Evolutionary conservation across 23 red algal species (phyloP), one percentile per base, ranked within the genome.

Genomic region (Gracilaria domingensis): DNA sequence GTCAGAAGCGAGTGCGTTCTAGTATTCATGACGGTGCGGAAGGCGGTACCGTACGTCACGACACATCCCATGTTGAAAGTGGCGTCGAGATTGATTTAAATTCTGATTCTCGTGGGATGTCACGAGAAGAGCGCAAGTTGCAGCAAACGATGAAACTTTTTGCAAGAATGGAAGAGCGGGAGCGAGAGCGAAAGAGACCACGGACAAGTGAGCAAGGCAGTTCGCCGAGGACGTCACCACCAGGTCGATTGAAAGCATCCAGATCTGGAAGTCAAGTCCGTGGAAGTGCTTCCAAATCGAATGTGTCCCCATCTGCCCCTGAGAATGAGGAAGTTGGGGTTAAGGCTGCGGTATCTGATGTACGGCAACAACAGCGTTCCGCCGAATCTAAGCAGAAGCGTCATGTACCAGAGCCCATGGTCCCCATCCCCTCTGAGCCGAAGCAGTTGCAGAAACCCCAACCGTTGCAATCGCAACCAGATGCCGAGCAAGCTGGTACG

Each of bases 71-170:
- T 56, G 11, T 44, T 38, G 58, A 82, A n/a, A 36, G 23, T 64
- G 33, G 16, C 24, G 53, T 65, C 11, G 58, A 82, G 35, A 56
- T 40, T 82, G 79, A 82, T 20, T 29, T 62, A 0, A 28, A 62
- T 44, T 64, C 53, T 62, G 79, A 82, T 24, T 59, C 79, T 56
- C 81, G 66, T 23, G 86, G 75, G 13, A 76, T 98, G 62, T 93
- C 85, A 53, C 89, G 96, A 17, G 96, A 98, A 66, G 96, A 98
- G 45, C 84, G 96, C 54, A 98, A 98, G 81, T 64, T 98, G 76
- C 86, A 90, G 47, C 89, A 93, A 28, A 85, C 92, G 13, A 88
- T 95, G 82, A 85, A 85, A 16, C 72, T 95, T 21, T 95, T 98
- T 66, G 75, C 92, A 35, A 85, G 89, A 38, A 93, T 98, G 90